Evolutionary conservation across 1,284 basidiomycete species (phyloP), one percentile per base, ranked within the genome.

Genomic region (Farysia itapuensis): DNA sequence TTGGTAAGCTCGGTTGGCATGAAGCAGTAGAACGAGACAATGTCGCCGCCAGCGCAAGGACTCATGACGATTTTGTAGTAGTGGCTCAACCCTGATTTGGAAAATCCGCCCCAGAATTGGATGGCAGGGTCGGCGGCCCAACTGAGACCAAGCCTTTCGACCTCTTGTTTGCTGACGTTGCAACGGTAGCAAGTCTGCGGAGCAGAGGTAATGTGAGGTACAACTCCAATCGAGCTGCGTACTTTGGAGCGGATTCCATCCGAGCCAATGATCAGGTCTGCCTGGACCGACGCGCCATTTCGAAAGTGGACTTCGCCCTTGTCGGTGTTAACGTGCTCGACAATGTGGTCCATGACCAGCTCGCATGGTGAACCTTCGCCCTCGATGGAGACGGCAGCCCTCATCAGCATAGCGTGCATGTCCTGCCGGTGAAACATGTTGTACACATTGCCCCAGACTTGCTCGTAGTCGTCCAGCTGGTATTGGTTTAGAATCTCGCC

Each of bases 191-290:
- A 78, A 9, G 78, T 77, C 42, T 77, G 77, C 22, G 69, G 60
- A 21, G 78, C 78, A 23, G 72, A 70, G 30, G 54, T 72, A 44
- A 74, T 69, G 12, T 53, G 36, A 5, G 57, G 57, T 9, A 42
- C 48, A 16, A 60, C 50, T 21, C 57, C 45, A 59, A 64, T 39
- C 67, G 77, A 38, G 48, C 53, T 43, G 29, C 64, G 47, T n/a
- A 24, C 35, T 59, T 69, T 74, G 43, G 67, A 69, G 9, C 75
- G 57, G 13, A 77, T 74, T 6, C 85, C 85, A 59, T 86, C 85
- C 0, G 85, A 84, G 15, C 84, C 85, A 26, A 87, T 76, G 37
- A 86, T 79, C n/a, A 86, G 79, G 60, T 86, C 82, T 7, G 80
- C 83, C 2, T 63, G 50, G 32, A 85, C 43, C 13, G 74, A 72